Base-by-base conservation (phyloP, 768 basidiomycete genomes). In the Suillus occidentalis region DNA sequence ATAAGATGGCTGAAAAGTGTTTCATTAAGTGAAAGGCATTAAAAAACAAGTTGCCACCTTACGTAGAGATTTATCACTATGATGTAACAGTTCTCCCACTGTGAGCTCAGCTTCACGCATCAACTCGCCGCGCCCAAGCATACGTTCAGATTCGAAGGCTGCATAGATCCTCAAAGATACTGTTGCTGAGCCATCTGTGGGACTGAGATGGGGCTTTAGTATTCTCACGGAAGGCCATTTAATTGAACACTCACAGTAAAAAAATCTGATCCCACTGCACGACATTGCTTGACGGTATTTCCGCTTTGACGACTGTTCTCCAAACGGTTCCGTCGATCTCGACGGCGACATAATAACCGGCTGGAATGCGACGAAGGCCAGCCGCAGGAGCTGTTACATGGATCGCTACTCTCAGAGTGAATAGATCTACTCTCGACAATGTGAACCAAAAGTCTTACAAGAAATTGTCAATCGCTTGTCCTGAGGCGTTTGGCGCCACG, bases 241-340 rank as follows among this genome's bases (percentile, higher is more conserved):
- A 42, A 28, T 4, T 20, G n/a, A 42, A 36, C 10, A 45, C 58
- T 18, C 36, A 69, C 68, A 69, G 49, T 7, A 37, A 13, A 20
- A 69, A 63, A 34, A 22, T 34, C 18, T 70, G 63, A 4, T 67
- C 60, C 69, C 69, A 70, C 14, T 65, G 49, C 37, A 70, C 61
- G 31, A 60, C n/a, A 47, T 64, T 60, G n/a, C 55, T 25, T 25
- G 63, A 56, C n/a, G 4, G 39, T 13, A 62, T 18, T 59, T 59
- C 12, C 4, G 64, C 45, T 58, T 58, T 66, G 12, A 16, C 66
- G 22, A 47, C 20, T 8, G 69, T 70, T 40, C 56, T 61, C 57
- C 52, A 64, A 25, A 39, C 3, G 16, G n/a, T 39, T 36, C 43
- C 34, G 13, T 14, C 13, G 9, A 65, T 47, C 53, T 68, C 25